Evolutionary conservation across 768 basidiomycete species (phyloP).

Genomic region (Boletus rufocinnamomeus): DNA sequence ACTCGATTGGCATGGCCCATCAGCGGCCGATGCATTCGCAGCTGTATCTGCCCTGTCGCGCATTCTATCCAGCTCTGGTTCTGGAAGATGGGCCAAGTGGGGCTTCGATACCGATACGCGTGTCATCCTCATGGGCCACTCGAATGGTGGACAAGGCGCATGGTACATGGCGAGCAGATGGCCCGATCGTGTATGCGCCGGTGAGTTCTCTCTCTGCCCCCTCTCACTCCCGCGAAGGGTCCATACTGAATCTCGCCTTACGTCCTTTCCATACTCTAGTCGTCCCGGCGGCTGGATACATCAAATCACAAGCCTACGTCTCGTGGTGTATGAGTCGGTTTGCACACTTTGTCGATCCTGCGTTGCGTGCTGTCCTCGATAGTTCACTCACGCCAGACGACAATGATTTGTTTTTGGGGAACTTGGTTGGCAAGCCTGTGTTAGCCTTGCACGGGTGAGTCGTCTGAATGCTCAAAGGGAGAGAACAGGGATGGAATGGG

Average conservation of each 20-base stretch:
- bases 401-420: conserved; percentile 83
- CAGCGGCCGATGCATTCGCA: conserved; percentile 67
- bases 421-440: conserved; percentile 67
- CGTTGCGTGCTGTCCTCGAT: conserved; percentile 69
- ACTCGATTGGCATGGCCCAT: conserved; percentile 91
- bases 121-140: conserved; percentile 80
- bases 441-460: conserved; percentile 79
- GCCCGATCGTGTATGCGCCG: conserved; percentile 72
- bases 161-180: conserved; percentile 81
- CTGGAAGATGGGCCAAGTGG: conserved; percentile 44
- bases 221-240: no score
- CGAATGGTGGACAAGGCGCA: conserved; percentile 90
- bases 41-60: conserved; percentile 56
- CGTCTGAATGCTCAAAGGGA: background rate
- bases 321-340: conserved; percentile 71
- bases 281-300: conserved; percentile 78
- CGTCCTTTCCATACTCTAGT: conserved; percentile 39
- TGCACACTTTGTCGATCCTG: conserved; percentile 77
- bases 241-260: background rate
- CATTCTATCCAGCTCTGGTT: conserved; percentile 41
- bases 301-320: conserved; percentile 87
- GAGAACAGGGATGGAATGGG: background rate
- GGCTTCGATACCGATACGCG: conserved; percentile 40
- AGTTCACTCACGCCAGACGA: conserved; percentile 79
- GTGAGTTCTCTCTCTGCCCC: conserved; percentile 36